Evolutionary conservation across 108 stramenopile genomes (phyloP), one percentile per base, ranked within the genome.

Genomic region (Parietichytrium sp.): DNA sequence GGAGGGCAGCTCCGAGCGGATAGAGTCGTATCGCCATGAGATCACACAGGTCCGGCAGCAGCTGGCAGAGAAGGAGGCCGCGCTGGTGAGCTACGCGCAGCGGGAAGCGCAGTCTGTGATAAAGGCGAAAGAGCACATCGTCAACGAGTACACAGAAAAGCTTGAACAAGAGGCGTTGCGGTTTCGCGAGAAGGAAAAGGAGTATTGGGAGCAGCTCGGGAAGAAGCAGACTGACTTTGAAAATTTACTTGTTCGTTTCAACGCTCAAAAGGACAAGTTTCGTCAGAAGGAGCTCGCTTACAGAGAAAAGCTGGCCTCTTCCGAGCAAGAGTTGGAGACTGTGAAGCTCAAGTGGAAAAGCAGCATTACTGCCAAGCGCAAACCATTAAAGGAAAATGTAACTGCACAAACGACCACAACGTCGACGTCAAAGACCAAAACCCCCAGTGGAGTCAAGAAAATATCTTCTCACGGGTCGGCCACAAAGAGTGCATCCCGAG

Each of bases 161-260:
- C 38, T 42, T 6, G 38, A 72, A 31, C 4, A 72, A 7, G 33
- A 7, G n/a, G n/a, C n/a, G n/a, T n/a, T n/a, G n/a, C n/a, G n/a
- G 20, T 20, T 72, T 27, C 61, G 36, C 33, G 8, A 31, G 29
- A n/a, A 45, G 10, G 38, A 45, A n/a, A 45, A 12, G 20, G 61
- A 72, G 0, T 42, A 45, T 12, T 45, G n/a, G 15, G 45, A 38
- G 10, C 6, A 27, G 2, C 61, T 72, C n/a, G n/a, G 23, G 4
- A 42, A 72, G 13, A 72, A 72, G 61, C 61, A 25, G n/a, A 36
- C 38, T 33, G 38, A 72, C 0, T 72, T 45, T n/a, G 61, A 72
- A 42, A 16, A 42, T 42, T 6, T 25, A 36, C 45, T 33, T 25
- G 45, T n/a, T n/a, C 38, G 20, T 33, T 45, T 72, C 38, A 12